Percentiles rank a stretch among this genome's conserved stretches.
These are phyloP conservation scores for Phytophthora cactorum DNA, from an alignment of 352 stramenopile species.

Conservation along the genomic window DNA sequence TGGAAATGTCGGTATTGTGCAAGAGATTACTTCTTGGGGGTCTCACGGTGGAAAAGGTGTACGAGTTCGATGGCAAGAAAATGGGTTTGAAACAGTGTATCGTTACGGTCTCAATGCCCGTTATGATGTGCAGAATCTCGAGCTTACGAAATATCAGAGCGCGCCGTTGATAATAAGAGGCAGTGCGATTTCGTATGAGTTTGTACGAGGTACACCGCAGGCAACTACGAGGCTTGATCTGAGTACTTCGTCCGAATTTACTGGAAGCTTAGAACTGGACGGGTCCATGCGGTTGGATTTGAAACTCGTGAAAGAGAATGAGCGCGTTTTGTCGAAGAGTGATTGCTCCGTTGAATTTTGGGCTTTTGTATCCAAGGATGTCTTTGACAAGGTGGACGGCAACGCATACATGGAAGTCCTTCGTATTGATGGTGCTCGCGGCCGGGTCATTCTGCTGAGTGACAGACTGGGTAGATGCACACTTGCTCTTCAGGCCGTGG, in stretches of 20 bases:
- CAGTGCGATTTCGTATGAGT: conserved; percentile 47
- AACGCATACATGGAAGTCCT: conserved; percentile 33
- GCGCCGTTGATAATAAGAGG: conserved; percentile 57
- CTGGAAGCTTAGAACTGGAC: conserved; percentile 36
- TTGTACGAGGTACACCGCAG: conserved; percentile 26
- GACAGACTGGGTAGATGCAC: conserved; percentile 22
- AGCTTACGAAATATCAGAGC: conserved; percentile 21
- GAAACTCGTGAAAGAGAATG: conserved; percentile 27
- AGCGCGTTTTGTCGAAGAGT: conserved; percentile 19
- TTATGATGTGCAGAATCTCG: conserved; percentile 64
- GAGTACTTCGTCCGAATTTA: conserved; percentile 19
- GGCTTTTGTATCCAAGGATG: conserved; percentile 28
- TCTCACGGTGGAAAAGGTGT: conserved; percentile 57
- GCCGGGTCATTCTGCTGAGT: conserved; percentile 22
- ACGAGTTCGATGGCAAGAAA: conserved; percentile 60
- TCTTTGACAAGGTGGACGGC: conserved; percentile 6
- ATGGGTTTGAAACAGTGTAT: conserved; percentile 50
- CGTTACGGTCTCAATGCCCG: conserved; percentile 63
- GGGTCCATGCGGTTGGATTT: conserved; percentile 43
- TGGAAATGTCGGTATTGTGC: conserved; percentile 60
- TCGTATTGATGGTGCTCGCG: conserved; percentile 19
- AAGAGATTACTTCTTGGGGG: conserved; percentile 63
- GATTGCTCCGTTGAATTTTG: conserved; percentile 71
- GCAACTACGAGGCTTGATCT: conserved; percentile 15
- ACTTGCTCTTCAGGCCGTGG: conserved; percentile 10